Conservation (phyloP, 2,329 filamentous ascomycete species). For the Xylariaceae sp. region DNA sequence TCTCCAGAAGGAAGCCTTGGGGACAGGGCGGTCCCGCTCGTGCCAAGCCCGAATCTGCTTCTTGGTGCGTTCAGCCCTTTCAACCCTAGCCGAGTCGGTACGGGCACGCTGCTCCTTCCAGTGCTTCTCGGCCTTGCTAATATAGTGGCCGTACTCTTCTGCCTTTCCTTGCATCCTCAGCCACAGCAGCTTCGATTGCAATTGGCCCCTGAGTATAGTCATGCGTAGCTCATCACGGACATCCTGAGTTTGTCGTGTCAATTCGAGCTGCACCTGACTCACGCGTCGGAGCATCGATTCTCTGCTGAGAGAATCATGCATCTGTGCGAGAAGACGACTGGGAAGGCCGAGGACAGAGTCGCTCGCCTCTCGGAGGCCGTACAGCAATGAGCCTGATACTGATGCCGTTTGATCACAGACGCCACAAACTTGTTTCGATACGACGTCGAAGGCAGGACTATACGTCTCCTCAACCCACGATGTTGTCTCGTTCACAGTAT, state of each 20-base stretch:
- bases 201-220: conserved; percentile 58
- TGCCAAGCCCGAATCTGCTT: conserved; percentile 38
- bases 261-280: conserved; percentile 42
- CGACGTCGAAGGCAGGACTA: conserved; percentile 40
- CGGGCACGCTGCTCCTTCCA: conserved; percentile 47
- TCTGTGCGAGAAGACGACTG: conserved; percentile 33
- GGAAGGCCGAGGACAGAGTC: conserved; percentile 32
- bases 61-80: conserved; percentile 38
- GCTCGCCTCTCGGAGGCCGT: conserved; percentile 36
- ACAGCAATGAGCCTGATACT: conserved; percentile 41
- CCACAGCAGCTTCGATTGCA: conserved; percentile 64
- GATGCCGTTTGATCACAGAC: conserved; percentile 41
- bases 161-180: conserved; percentile 58
- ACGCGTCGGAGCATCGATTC: conserved; percentile 36
- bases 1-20: conserved; percentile 37
- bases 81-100: conserved; percentile 41
- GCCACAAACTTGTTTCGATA: conserved; percentile 42
- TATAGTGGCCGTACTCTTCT: conserved; percentile 55
- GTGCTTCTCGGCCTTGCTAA: conserved; percentile 54
- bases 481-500: conserved; percentile 48
- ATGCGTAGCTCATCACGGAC: conserved; percentile 51
- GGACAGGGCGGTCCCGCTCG: conserved; percentile 35
- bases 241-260: conserved; percentile 45
- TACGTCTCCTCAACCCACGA: conserved; percentile 44
- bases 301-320: conserved; percentile 36